Evolutionary conservation across 441 rosid species (phyloP).

Genomic region (Brassica balearica): DNA sequence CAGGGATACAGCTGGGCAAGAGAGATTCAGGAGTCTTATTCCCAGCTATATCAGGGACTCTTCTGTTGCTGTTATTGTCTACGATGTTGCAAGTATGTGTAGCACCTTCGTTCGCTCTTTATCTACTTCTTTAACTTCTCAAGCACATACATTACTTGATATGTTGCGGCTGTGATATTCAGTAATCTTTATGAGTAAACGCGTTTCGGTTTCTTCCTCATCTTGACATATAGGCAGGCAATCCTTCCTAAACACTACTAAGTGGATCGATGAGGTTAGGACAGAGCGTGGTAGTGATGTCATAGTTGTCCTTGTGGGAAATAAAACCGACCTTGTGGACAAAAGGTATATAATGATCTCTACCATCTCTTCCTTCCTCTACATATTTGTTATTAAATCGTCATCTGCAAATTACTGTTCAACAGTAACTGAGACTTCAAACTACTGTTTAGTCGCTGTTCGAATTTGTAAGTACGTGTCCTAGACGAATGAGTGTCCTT

Average conservation of each 20-base stretch:
- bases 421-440: constrained; percentile 4
- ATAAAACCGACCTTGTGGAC: constrained; percentile 90
- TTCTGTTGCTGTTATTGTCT: constrained; percentile 88
- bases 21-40: constrained; percentile 86
- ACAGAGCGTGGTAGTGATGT: constrained; percentile 93
- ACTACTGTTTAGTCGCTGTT: background rate
- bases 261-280: constrained; percentile 93
- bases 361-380: constrained; percentile 10
- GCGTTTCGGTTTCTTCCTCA: background rate
- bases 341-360: constrained; percentile 60
- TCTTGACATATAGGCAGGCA: constrained; percentile 65
- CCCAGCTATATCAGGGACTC: constrained; percentile 87
- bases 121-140: constrained; percentile 10
- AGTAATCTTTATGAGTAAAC: background rate
- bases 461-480: background rate
- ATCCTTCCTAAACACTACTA: constrained; percentile 77
- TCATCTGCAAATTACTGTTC: constrained; percentile 10
- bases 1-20: constrained; percentile 97
- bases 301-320: constrained; percentile 87
- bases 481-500: background rate
- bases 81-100: constrained; percentile 84
- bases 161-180: constrained; percentile 7
- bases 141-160: background rate
- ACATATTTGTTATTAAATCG: background rate
- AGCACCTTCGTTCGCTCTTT: constrained; percentile 17